A percentile compares a stretch with the other conserved stretches of the same genome.
Conservation (phyloP, 495 filamentous ascomycete genomes). For the Niebla homalea region DNA sequence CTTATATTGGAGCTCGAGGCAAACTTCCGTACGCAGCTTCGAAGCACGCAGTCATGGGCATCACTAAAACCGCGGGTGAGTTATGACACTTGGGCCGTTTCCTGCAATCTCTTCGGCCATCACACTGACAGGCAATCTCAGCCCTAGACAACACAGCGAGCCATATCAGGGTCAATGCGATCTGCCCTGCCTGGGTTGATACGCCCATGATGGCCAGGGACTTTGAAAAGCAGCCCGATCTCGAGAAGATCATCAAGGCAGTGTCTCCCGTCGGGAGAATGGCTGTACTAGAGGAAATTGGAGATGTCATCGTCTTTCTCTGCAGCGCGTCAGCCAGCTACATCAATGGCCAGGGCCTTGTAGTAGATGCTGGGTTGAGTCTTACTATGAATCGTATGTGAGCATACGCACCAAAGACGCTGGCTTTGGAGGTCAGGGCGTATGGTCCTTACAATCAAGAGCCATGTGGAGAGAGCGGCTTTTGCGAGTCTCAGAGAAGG, state of each 20-base stretch:
- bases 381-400: too few species aligned
- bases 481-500: too few species aligned
- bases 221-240: neutral
- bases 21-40: neutral
- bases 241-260: neutral
- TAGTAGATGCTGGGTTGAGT: too few species aligned
- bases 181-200: slow-evolving; percentile 10
- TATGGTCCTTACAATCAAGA: too few species aligned
- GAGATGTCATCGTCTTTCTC: slow-evolving; percentile 3
- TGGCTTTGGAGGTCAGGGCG: too few species aligned
- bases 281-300: slow-evolving; percentile 3
- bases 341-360: neutral
- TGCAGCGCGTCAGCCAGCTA: neutral
- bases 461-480: too few species aligned
- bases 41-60: slow-evolving; percentile 4
- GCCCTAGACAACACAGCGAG: neutral
- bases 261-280: neutral
- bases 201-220: neutral
- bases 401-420: too few species aligned
- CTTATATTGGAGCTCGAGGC: neutral
- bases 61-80: slow-evolving; percentile 8
- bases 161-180: slow-evolving; percentile 5
- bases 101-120: neutral
- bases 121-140: neutral
- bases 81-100: neutral